Conservation (phyloP, 371 early-diverging fungal genomes). For the Haplosporangium sp. region DNA sequence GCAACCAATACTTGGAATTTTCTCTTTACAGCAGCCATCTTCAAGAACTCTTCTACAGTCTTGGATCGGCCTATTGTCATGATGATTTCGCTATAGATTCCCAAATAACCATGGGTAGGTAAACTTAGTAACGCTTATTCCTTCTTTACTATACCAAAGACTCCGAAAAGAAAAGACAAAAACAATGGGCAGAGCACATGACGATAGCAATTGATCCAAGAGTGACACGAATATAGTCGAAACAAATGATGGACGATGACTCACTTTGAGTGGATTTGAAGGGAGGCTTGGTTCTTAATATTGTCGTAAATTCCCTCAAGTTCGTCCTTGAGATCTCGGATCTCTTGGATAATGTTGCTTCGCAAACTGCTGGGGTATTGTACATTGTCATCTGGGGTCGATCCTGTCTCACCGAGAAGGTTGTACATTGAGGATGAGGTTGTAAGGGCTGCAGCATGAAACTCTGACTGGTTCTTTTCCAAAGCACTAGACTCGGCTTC, state of each 20-base stretch:
- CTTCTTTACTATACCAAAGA: too few species aligned
- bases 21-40: slow-evolving; percentile 85
- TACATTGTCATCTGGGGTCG: slow-evolving; percentile 28
- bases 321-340: slow-evolving; percentile 71
- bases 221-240: background rate
- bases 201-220: background rate
- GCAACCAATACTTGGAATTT: slow-evolving; percentile 95
- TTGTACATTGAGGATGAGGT: slow-evolving; percentile 74
- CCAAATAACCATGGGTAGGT: background rate
- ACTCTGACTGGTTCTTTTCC: slow-evolving; percentile 30
- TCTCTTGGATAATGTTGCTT: slow-evolving; percentile 81
- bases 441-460: slow-evolving; percentile 36
- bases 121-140: too few species aligned
- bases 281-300: slow-evolving; percentile 55
- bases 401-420: slow-evolving; percentile 64
- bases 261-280: slow-evolving; percentile 56
- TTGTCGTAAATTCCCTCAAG: slow-evolving; percentile 52
- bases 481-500: slow-evolving; percentile 36
- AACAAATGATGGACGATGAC: slow-evolving; percentile 24
- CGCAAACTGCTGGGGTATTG: slow-evolving; percentile 63
- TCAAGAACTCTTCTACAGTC: slow-evolving; percentile 90
- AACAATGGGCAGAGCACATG: background rate
- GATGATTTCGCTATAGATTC: slow-evolving; percentile 86
- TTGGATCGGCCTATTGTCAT: slow-evolving; percentile 92
- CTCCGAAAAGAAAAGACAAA: too few species aligned